Evolutionary conservation across 495 filamentous ascomycete species (phyloP), one percentile per base, ranked within the genome.

Genomic region (Penicillium psychrofluorescens): DNA sequence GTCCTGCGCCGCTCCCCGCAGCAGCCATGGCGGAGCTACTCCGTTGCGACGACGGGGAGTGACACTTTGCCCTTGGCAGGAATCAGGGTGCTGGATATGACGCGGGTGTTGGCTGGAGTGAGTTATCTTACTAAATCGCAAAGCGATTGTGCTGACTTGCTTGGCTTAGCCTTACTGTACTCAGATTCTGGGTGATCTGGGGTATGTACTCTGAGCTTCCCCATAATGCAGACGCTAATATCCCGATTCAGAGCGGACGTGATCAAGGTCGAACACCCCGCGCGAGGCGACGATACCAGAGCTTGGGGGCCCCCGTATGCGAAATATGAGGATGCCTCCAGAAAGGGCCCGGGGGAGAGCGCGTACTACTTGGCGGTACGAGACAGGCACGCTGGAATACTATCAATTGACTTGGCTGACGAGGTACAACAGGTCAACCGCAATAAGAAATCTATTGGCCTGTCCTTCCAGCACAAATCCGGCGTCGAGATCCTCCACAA

Each of bases 301-400:
- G 89, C 90, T 37, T 98, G 92, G 92, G 92, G 92, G 1, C 92
- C 92, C 15, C 92, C 92, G 28, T 97, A 91, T 68, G 92, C 92
- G 27, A 76, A 77, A 38, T 88, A 92, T 56, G 53, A 72, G 27
- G 77, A 72, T 16, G 76, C 76, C 27, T 67, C 76, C 10, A 72
- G 68, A 27, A 64, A 85, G 44, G 87, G 87, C 1, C 83, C 85
- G 2, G 92, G 92, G 12, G 92, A 98, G 65, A 94, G 88, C 50
- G 94, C 92, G 7, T 98, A 98, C 62, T 98, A 92, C 53, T 70
- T 98, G 9, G 78, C 80, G 49, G 92, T 95, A 79, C 37, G 74
- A 50, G 34, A 41, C 9, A 5, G 33, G 6, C 1, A 6, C 12
- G 22, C 15, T 11, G 22, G 29, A n/a, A 38, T 16, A 7, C 15